Conservation (phyloP, 2,329 filamentous ascomycete genomes). For the Xylariaceae sp. region DNA sequence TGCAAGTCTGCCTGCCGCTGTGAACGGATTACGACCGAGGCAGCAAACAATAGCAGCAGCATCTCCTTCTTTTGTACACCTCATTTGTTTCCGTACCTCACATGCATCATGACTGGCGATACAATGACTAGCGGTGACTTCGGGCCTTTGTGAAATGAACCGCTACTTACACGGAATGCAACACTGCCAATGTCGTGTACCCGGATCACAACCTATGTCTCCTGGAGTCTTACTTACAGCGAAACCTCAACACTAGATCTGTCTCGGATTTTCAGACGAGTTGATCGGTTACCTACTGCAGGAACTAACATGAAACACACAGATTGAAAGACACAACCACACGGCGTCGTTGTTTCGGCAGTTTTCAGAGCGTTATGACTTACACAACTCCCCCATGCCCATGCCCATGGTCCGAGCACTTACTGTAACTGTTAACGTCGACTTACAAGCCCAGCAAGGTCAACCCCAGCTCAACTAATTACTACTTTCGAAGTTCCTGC, state of each 20-base stretch:
- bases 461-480: too few species aligned
- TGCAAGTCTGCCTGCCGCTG: too few species aligned
- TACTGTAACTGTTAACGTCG: too few species aligned
- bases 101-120: constrained; percentile 7
- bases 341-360: too few species aligned
- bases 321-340: not conserved
- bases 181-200: not conserved
- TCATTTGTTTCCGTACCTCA: constrained; percentile 2
- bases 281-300: not conserved
- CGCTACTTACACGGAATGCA: not conserved
- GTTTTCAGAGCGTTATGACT: too few species aligned
- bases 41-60: not conserved
- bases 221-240: too few species aligned
- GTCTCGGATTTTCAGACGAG: not conserved
- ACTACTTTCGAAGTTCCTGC: too few species aligned
- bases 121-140: constrained; percentile 17
- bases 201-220: too few species aligned
- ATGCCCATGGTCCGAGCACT: too few species aligned
- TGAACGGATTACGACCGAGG: too few species aligned
- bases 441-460: too few species aligned
- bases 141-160: constrained; percentile 2
- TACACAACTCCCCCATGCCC: too few species aligned
- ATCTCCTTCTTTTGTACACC: not conserved
- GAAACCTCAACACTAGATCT: not conserved
- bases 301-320: not conserved